Evolutionary conservation across 2,329 filamentous ascomycete genomes (phyloP).

Genomic region (Trichoderma hamatum): DNA sequence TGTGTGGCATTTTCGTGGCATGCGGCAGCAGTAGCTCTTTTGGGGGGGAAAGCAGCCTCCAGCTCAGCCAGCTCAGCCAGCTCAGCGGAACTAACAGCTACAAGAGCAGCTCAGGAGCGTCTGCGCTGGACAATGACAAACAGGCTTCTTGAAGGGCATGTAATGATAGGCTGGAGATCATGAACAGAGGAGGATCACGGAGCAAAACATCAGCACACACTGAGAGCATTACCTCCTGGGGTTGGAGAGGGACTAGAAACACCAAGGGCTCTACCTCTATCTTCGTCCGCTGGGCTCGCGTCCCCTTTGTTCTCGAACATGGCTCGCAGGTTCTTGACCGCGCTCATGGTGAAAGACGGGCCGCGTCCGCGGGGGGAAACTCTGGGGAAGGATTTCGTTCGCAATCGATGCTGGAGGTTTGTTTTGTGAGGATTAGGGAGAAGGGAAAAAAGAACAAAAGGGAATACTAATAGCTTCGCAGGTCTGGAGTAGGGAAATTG

Average conservation of each 20-base stretch:
- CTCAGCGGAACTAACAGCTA: conserved; percentile 18
- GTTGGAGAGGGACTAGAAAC: conserved; percentile 41
- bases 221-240: conserved; percentile 32
- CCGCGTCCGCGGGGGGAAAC: conserved; percentile 21
- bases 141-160: conserved; percentile 21
- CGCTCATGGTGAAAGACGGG: conserved; percentile 59
- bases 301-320: conserved; percentile 78
- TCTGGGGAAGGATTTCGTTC: conserved; percentile 3
- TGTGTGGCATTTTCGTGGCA: background rate
- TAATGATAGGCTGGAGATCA: conserved; percentile 59
- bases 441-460: background rate
- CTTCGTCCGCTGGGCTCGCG: conserved; percentile 64
- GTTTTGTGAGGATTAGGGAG: conserved; percentile 8
- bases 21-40: conserved; percentile 1
- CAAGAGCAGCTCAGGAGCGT: conserved; percentile 23
- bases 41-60: conserved; percentile 13
- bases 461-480: conserved; percentile 9
- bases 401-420: conserved; percentile 20
- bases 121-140: conserved; percentile 23
- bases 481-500: conserved; percentile 17
- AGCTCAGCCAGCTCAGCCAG: background rate
- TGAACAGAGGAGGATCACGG: background rate
- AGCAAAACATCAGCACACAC: conserved; percentile 26
- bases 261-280: conserved; percentile 70
- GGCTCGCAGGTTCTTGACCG: conserved; percentile 74